These are phyloP conservation scores for Acer yangbiense DNA, from an alignment of 345 rosid species.

Conservation along the genomic window DNA sequence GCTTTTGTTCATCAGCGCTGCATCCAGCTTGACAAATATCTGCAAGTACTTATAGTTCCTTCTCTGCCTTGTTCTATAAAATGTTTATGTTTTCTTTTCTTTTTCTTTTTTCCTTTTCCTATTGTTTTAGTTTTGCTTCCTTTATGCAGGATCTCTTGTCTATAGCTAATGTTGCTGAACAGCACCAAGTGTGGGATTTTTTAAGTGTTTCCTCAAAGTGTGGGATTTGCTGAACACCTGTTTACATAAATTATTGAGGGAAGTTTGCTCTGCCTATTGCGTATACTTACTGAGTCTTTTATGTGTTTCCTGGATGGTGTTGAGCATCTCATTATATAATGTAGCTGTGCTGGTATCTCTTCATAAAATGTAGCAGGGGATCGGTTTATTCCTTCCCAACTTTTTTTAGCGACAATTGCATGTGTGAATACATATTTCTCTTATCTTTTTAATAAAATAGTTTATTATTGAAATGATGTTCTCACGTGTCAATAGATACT, in stretches of 20 bases:
- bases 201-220: conserved; percentile 69
- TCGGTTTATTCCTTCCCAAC: background rate
- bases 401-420: background rate
- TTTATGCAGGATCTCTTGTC: conserved; percentile 84
- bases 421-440: background rate
- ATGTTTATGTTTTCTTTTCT: conserved; percentile 3
- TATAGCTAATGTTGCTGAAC: conserved; percentile 98
- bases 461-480: background rate
- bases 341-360: background rate
- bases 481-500: background rate
- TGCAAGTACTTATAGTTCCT: conserved; percentile 59
- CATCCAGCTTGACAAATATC: conserved; percentile 91
- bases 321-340: background rate
- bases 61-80: conserved; percentile 19
- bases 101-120: background rate
- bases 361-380: background rate
- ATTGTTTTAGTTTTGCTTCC: conserved; percentile 21
- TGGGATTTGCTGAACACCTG: too few relatives aligned
- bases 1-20: conserved; percentile 98
- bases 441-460: background rate
- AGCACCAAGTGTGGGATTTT: conserved; percentile 99
- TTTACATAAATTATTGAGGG: background rate
- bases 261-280: background rate
- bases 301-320: background rate
- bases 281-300: background rate